Evolutionary conservation across 2,329 filamentous ascomycete species (phyloP), one percentile per base, ranked within the genome.

Genomic region (Setomelanomma holmii): DNA sequence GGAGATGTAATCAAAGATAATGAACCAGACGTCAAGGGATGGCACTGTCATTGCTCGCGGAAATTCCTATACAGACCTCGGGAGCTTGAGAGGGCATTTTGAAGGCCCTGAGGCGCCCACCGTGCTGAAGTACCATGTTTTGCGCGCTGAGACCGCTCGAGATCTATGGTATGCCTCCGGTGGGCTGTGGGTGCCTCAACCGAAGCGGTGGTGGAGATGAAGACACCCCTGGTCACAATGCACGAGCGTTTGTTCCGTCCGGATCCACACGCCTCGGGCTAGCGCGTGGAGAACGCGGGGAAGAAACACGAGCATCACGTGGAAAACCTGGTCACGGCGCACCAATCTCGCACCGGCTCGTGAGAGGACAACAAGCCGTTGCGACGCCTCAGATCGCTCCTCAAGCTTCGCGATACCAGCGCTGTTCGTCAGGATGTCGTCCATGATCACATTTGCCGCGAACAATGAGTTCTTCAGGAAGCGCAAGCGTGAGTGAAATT

Each of bases 401-500:
- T 34, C 39, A 35, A 45, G 42, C 42, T 43, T 49, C 38, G 41
- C 36, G 42, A 54, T 46, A 56, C 45, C 51, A 27, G 45, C 16
- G 33, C 35, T 23, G 48, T 40, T 22, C 55, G 49, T 47, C 56
- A 57, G 49, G 8, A 76, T 77, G 75, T 75, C 73, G 40, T 73
- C 69, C 20, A 76, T 77, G 67, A 76, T 76, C 49, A 78, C 75
- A 22, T 78, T 78, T 51, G 75, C 76, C 21, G 75, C 75, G n/a
- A 76, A 77, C 49, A 76, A 76, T 60, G 75, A 76, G 53, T 75
- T 75, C 61, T 77, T 76, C 62, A 62, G 75, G 53, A 78, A 78
- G 60, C 71, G 76, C 40, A 78, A 77, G 56, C 68, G 75, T 71
- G 58, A 53, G 66, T 63, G 20, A 45, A 58, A 55, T 52, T 49